phyloP scores from a whole-genome alignment of 345 rosid species.

The Cochlearia excelsa region DNA sequence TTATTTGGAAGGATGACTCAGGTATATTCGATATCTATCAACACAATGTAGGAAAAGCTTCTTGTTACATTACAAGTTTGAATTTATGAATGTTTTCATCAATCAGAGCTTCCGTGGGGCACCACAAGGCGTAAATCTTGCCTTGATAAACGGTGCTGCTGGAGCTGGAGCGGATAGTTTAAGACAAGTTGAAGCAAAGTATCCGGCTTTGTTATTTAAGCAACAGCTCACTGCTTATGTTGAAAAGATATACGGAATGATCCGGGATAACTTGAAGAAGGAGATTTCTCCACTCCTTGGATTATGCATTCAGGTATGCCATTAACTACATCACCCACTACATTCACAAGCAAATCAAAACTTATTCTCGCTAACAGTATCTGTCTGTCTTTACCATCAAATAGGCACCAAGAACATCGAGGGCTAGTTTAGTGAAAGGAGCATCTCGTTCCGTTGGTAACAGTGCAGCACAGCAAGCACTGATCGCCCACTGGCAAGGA shows the following conservation, averaged over 20 bases:
- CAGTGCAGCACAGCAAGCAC: slow-evolving; percentile 77
- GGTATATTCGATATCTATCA: slow-evolving; percentile 36
- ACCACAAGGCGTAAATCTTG: slow-evolving; percentile 81
- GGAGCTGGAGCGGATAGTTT: slow-evolving; percentile 61
- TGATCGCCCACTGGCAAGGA: slow-evolving; percentile 97
- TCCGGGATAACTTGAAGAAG: slow-evolving; percentile 91
- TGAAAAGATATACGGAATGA: slow-evolving; percentile 96
- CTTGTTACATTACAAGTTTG: background rate
- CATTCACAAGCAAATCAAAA: too few relatives aligned
- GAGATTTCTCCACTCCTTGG: slow-evolving; percentile 96
- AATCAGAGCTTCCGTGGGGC: slow-evolving; percentile 82
- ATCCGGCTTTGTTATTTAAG: slow-evolving; percentile 93
- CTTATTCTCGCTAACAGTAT: background rate
- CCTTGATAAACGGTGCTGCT: slow-evolving; percentile 58
- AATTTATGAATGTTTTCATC: slow-evolving; percentile 8
- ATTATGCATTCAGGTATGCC: slow-evolving; percentile 83
- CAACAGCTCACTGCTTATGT: slow-evolving; percentile 97
- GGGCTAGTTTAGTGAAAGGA: slow-evolving; percentile 97
- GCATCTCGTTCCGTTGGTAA: slow-evolving; percentile 72
- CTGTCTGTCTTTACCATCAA: background rate
- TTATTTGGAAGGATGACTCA: slow-evolving; percentile 94
- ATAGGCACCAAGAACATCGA: slow-evolving; percentile 97
- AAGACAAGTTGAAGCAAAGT: slow-evolving; percentile 94
- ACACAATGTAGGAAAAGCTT: background rate
- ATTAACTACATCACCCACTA: background rate